Evolutionary conservation across 352 stramenopile genomes (phyloP), one percentile per base, ranked within the genome.

Genomic region (Phytophthora hybrid): DNA sequence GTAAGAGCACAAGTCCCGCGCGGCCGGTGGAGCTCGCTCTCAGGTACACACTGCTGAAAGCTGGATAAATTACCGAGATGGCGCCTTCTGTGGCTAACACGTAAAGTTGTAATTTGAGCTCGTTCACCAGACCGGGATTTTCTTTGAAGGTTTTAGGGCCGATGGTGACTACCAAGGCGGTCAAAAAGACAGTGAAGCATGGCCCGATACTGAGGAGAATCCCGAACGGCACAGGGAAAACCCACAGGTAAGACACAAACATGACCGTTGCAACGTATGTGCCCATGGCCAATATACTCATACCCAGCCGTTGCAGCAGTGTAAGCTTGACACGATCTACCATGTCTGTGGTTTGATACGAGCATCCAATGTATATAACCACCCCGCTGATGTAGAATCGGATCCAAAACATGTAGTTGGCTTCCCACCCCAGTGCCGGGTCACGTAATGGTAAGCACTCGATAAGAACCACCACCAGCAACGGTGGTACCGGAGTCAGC

Each of bases 201-300:
- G 73, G 73, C 5, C 23, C 59, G 23, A 71, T 65, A 8, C 68
- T 49, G 8, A 79, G 4, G 29, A 73, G 49, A 49, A 74, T 69
- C 34, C 64, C 59, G 58, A 87, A 87, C 2, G 81, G 81, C 10
- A 85, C 71, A 1, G 75, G 79, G 16, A 83, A 83, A 3, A 71
- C 61, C 77, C 81, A 84, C n/a, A n/a, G 29, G 8, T n/a, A 63
- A 11, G 68, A 64, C 13, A 84, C 41, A 5, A 44, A 11, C 1
- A 84, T 9, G 5, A 69, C 59, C 2, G 62, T 73, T 16, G 52
- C 29, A 6, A 74, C 51, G 44, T 77, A 79, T 13, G 71, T 32
- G 5, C 5, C 31, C 10, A 75, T 69, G 0, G 29, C 60, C 1
- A 59, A 18, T 6, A 71, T 29, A 0, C 37, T 57, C 5, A 77